Base-by-base conservation (phyloP, 129 eudicot genomes). In the Silybum marianum region DNA sequence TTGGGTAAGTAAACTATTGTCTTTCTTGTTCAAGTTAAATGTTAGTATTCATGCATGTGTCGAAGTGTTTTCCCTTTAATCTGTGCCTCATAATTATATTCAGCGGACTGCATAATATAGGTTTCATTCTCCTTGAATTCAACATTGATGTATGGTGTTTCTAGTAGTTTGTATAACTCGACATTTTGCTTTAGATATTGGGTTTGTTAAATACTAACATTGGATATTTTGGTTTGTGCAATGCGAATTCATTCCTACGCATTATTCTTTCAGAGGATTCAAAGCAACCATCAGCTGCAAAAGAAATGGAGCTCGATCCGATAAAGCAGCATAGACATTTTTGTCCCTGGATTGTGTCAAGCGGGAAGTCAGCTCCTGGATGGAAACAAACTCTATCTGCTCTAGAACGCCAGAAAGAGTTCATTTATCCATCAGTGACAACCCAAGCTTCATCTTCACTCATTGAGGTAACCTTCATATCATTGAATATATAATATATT, bases 261-360 rank as follows among this genome's bases (percentile, higher is more conserved):
- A 4, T 10, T 22, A 73, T 71, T 69, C 46, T 70, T 85, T 44
- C 83, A 90, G 95, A 84, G 71, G 82, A 71, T 81, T 13, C 30
- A 39, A 80, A 46, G 39, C 69, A 80, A 76, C 70, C 42, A 72
- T 28, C 81, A 16, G 40, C 54, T 32, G 74, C 74, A 72, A 88
- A 86, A 77, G 66, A 71, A 65, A 78, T 84, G 87, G 95, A 89
- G 71, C 93, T 95, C 74, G 92, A 95, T 77, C 97, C 99, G 68
- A 84, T 95, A 82, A 90, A 86, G 84, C 99, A 92, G 85, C 99
- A 93, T 87, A 89, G 99, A 60, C 90, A 88, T 77, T 95, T 95
- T 86, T 95, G 99, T 78, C 98, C 99, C 74, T 93, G 98, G 99
- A 86, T 93, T 72, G 19, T 88, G 38, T 87, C 98, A 6, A 84